A percentile compares a stretch with the other conserved stretches of the same genome.
Conservation (phyloP, 352 stramenopile genomes). For the Phytophthora citrophthora region DNA sequence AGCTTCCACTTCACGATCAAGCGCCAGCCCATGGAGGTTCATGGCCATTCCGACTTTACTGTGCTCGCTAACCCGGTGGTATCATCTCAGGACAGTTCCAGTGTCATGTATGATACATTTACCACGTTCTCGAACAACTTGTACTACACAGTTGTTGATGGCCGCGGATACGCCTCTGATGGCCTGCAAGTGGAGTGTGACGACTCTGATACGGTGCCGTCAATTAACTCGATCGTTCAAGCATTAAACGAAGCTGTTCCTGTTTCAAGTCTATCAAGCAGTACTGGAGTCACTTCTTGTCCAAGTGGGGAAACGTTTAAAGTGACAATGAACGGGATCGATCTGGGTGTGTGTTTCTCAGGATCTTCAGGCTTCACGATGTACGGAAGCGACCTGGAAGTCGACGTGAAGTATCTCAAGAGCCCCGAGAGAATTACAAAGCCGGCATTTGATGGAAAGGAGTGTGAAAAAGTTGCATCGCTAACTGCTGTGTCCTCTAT, state of each 20-base stretch:
- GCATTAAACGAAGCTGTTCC: conserved; percentile 22
- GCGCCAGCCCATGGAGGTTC: conserved; percentile 34
- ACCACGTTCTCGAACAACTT: conserved; percentile 26
- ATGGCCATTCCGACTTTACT: conserved; percentile 36
- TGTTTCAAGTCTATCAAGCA: conserved; percentile 11
- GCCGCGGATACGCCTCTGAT: conserved; percentile 26
- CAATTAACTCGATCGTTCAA: conserved; percentile 33
- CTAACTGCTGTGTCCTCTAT: conserved; percentile 15
- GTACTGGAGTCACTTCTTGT: conserved; percentile 22
- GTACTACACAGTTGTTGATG: conserved; percentile 37
- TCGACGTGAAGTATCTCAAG: conserved; percentile 21
- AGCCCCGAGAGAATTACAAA: conserved; percentile 10
- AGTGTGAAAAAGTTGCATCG: conserved; percentile 19
- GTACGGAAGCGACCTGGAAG: conserved; percentile 26
- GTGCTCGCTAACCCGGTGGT: conserved; percentile 33
- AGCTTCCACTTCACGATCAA: conserved; percentile 44
- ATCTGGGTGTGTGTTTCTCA: conserved; percentile 31
- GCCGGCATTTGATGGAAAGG: neutral
- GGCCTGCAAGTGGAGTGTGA: conserved; percentile 20
- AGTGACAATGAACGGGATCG: conserved; percentile 29
- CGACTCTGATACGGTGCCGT: conserved; percentile 10
- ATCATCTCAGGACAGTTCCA: conserved; percentile 3
- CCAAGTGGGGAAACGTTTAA: conserved; percentile 27
- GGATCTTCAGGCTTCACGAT: conserved; percentile 17
- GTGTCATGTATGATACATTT: conserved; percentile 37